Evolutionary conservation across 208 protist species (phyloP), one percentile per base, ranked within the genome.

Genomic region (Leishmania arabica): DNA sequence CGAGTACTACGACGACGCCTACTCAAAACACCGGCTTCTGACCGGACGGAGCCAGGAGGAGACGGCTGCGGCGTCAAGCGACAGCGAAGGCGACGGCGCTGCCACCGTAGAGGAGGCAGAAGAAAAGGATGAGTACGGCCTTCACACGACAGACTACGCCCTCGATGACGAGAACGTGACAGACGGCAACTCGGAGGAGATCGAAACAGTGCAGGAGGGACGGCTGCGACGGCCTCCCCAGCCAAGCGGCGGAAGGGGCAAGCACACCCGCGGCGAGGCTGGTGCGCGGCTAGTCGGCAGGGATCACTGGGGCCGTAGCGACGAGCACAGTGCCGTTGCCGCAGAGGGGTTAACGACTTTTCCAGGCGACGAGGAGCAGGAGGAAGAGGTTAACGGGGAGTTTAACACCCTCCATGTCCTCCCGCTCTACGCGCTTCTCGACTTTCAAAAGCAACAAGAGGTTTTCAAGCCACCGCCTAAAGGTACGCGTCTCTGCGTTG

Each of bases 371-470:
- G 77, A 45, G 27, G 73, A 53, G 27, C 70, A 79, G 27, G 93
- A 97, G 64, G 91, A 93, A 37, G 96, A 98, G 66, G 83, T 95
- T 24, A 96, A 98, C 81, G 95, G 95, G 8, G 92, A 97, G 75
- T 90, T 89, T 66, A 82, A 95, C 74, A 97, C 97, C 47, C 88
- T 99, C 15, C 88, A 99, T 82, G 97, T 99, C 15, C 95, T 99
- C 65, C 99, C 99, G 13, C 92, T 99, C n/a, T 99, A 99, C 89
- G 95, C 99, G 6, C 86, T 99, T 71, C 90, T 99, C 27, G 90
- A 98, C 75, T 93, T 95, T 66, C n/a, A 87, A 47, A 88, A 95
- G 83, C 99, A 99, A 87, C 96, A 99, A 86, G 86, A 95, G 75
- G 98, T 99, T 51, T 99, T 99, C 83, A 82, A 98, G 81, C 78